phyloP scores from a whole-genome alignment of 305 asterid species.

The Fraxinus paxiana region DNA sequence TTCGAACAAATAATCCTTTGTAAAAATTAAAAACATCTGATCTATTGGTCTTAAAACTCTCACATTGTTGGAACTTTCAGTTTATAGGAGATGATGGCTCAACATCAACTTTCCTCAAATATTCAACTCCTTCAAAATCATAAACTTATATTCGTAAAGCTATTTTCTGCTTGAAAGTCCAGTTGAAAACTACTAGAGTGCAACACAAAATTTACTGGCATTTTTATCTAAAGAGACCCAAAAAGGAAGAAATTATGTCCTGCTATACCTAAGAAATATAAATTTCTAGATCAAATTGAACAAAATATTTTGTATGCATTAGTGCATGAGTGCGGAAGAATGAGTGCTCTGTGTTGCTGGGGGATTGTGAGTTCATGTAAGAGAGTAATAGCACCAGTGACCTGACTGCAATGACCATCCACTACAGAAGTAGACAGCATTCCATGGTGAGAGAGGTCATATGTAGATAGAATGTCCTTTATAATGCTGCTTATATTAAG shows the following conservation, averaged over 20 bases:
- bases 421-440: conserved; percentile 44
- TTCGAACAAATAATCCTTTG: not conserved
- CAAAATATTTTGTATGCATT: not conserved
- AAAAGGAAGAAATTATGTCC: not conserved
- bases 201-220: not conserved
- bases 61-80: not conserved
- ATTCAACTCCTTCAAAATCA: not conserved
- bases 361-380: not conserved
- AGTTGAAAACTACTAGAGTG: not conserved
- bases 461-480: conserved; percentile 63
- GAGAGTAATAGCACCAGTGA: conserved; percentile 22
- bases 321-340: not conserved
- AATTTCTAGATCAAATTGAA: not conserved
- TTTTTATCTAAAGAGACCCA: not conserved
- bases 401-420: conserved; percentile 78
- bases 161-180: not conserved
- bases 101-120: not conserved
- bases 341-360: not conserved
- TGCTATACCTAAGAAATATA: not conserved
- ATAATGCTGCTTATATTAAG: conserved; percentile 62
- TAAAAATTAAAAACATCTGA: not conserved
- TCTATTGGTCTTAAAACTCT: not conserved
- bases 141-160: not conserved
- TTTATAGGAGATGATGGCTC: not conserved
- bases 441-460: conserved; percentile 63